phyloP scores from a whole-genome alignment of 225 moss, liverwort and hornwort species.

The Sphagnum contortum region DNA sequence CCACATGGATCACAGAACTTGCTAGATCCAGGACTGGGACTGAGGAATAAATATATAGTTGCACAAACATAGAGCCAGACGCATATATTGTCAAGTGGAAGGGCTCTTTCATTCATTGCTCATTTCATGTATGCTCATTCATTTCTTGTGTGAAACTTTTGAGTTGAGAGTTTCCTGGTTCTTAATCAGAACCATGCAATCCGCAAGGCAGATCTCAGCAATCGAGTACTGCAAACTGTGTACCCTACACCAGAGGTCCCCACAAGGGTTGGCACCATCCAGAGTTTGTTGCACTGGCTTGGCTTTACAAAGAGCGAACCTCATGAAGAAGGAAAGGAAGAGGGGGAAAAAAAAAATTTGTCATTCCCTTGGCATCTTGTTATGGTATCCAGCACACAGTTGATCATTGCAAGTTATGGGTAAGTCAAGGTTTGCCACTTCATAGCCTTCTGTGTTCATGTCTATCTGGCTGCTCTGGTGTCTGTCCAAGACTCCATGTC shows the following conservation, averaged over 20 bases:
- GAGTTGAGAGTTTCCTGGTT: conserved; percentile 8
- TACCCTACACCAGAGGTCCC: conserved; percentile 15
- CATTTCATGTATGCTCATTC: neutral
- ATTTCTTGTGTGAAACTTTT: too few species aligned
- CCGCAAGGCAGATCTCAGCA: conserved; percentile 51
- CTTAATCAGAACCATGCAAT: conserved; percentile 61
- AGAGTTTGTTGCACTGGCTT: conserved; percentile 27
- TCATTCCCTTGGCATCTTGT: conserved; percentile 58
- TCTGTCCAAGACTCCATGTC: neutral
- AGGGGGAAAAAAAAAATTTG: conserved; percentile 7
- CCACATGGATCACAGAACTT: neutral
- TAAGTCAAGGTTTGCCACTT: conserved; percentile 29
- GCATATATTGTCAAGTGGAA: neutral
- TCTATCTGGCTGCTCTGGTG: conserved; percentile 8
- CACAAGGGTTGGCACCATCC: conserved; percentile 11
- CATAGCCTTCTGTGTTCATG: too few species aligned
- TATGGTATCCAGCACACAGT: conserved; percentile 21
- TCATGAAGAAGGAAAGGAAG: conserved; percentile 5
- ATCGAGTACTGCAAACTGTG: conserved; percentile 42
- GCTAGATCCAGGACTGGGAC: neutral
- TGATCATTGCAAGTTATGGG: conserved; percentile 54
- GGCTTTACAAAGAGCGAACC: conserved; percentile 7
- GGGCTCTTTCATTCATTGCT: neutral
- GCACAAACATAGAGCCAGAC: neutral
- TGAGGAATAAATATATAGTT: neutral